phyloP scores from a whole-genome alignment of 495 filamentous ascomycete genomes.

The Mytilinidion resinicola region DNA sequence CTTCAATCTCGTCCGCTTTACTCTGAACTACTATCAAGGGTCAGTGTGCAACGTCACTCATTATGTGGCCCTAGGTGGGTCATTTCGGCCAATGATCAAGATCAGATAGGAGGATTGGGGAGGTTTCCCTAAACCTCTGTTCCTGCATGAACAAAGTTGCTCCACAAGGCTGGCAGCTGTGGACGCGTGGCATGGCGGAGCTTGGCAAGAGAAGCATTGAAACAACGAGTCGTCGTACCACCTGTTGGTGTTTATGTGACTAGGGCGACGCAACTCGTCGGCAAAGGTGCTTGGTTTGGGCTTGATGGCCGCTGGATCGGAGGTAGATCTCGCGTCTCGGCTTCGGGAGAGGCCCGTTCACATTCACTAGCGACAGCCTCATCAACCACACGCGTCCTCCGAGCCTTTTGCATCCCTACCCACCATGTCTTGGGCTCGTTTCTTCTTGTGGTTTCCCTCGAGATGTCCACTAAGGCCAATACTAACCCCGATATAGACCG shows the following conservation, averaged over 20 bases:
- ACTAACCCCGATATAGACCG: no score
- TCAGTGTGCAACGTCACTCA: background rate
- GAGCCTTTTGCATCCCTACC: no score
- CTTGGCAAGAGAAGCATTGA: background rate
- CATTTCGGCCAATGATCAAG: no score
- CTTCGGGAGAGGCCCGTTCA: background rate
- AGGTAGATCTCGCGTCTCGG: background rate
- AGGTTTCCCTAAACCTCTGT: background rate
- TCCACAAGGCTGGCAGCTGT: background rate
- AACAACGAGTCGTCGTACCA: background rate
- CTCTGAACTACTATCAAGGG: background rate
- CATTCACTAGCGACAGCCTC: background rate
- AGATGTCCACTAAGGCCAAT: no score
- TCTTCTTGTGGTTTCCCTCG: background rate
- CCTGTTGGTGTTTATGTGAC: background rate
- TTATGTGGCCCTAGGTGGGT: background rate
- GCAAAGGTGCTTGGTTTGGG: background rate
- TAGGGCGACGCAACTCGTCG: background rate
- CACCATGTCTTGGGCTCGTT: background rate
- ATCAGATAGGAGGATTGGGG: background rate
- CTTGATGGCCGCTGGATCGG: background rate
- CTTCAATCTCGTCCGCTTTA: background rate
- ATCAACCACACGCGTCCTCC: background rate
- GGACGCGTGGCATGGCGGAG: background rate
- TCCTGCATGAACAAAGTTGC: background rate